Percentiles rank a stretch among this genome's conserved stretches.
Conservation (phyloP, 1,284 basidiomycete genomes). For the Golubevia sp. region DNA sequence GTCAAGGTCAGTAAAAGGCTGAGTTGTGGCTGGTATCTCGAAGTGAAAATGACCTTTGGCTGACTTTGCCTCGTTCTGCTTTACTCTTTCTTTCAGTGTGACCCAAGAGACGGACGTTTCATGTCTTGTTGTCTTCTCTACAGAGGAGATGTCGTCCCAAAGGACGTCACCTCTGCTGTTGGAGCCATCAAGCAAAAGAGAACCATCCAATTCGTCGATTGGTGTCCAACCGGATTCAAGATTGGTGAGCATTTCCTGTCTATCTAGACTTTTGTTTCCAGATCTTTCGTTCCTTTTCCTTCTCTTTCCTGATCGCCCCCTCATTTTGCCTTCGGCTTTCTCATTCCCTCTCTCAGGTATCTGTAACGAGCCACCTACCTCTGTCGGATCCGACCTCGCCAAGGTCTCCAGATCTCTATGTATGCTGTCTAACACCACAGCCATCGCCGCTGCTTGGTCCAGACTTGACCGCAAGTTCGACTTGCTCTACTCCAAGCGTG, state of each 20-base stretch:
- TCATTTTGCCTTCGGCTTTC: too few species aligned
- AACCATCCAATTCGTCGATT: slow-evolving; percentile 86
- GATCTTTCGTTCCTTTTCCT: not conserved
- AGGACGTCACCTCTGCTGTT: slow-evolving; percentile 92
- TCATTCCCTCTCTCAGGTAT: too few species aligned
- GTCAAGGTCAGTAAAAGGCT: slow-evolving; percentile 62
- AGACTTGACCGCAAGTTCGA: slow-evolving; percentile 99
- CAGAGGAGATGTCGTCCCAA: slow-evolving; percentile 95
- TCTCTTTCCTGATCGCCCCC: not conserved
- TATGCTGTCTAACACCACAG: slow-evolving; percentile 94
- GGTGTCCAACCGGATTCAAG: slow-evolving; percentile 99
- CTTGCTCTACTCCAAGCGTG: slow-evolving; percentile 70
- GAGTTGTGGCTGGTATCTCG: not conserved
- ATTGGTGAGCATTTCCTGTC: slow-evolving; percentile 39
- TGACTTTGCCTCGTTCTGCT: not conserved
- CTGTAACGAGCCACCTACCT: slow-evolving; percentile 91
- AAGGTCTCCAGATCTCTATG: slow-evolving; percentile 92
- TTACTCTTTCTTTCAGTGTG: slow-evolving; percentile 72
- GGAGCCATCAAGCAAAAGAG: slow-evolving; percentile 83
- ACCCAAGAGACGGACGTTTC: slow-evolving; percentile 74
- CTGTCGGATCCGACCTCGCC: slow-evolving; percentile 91
- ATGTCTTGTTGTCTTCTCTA: slow-evolving; percentile 69
- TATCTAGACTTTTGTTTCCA: slow-evolving; percentile 9
- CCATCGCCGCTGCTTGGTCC: slow-evolving; percentile 91
- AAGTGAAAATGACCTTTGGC: not conserved